Evolutionary conservation across 2,329 filamentous ascomycete species (phyloP), one percentile per base, ranked within the genome.

Genomic region (Colletotrichum horii): DNA sequence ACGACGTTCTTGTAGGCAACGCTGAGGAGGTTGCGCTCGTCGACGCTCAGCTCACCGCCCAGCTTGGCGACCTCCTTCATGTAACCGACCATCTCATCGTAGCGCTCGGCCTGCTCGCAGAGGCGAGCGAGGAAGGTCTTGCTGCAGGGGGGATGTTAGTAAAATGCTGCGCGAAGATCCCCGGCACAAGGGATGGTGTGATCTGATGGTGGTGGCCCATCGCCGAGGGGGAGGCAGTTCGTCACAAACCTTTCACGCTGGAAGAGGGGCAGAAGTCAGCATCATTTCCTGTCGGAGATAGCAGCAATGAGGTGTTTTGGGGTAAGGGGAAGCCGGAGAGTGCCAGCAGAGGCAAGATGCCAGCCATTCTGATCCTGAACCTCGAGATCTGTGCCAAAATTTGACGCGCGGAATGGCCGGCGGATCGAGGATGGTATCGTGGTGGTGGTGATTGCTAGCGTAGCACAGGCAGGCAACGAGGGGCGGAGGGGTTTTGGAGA

Each of bases 1-100:
- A 99, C 95, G 77, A 99, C 97, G 89, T 99, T 99, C 95, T 99
- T 99, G 94, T 99, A 99, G 86, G 96, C 96, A 84, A 98, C 97
- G 80, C 95, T 98, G 80, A 99, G 94, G 79, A 99, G 94, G 90
- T 98, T 98, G 88, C 96, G 95, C 93, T 99, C 97, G 87, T 98
- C 96, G 82, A 98, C 96, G 79, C 93, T 94, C 83, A 96, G 93
- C 88, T 96, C 94, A 83, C 91, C 91, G 81, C 91, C 92, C 81
- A 93, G 87, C 90, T 98, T 97, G 88, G 96, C 96, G 84, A 98
- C 96, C 94, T 98, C 96, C 95, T 98, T 98, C 97, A 98, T 98
- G 91, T 96, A 98, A 85, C 93, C 96, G 83, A 98, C 96, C 96
- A 98, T 98, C 90, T 98, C 97, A 96, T 99, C 96, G 90, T 99